phyloP scores from a whole-genome alignment of 306 rosid species.

The Medicago lupulina region DNA sequence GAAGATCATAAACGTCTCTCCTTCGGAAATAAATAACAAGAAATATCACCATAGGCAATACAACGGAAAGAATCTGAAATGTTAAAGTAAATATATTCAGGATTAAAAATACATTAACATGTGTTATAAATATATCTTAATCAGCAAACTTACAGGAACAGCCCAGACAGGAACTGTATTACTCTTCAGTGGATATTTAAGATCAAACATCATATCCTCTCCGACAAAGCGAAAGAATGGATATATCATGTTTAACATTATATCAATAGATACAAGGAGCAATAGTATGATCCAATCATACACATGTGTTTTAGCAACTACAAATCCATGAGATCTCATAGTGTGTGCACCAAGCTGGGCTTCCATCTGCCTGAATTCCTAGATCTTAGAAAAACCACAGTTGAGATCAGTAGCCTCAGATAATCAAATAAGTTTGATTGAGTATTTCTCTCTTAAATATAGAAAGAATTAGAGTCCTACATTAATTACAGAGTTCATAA shows the following conservation, averaged over 20 bases:
- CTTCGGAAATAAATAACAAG: constrained; percentile 69
- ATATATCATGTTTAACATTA: constrained; percentile 51
- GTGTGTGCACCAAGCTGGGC: constrained; percentile 77
- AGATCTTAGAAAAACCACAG: constrained; percentile 33
- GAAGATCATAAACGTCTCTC: constrained; percentile 89
- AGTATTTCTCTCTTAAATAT: too few relatives aligned
- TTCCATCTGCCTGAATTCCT: constrained; percentile 62
- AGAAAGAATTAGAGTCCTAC: too few relatives aligned
- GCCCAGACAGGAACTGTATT: constrained; percentile 88
- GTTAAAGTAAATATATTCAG: constrained; percentile 25
- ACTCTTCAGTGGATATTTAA: constrained; percentile 78
- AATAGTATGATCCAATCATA: constrained; percentile 88
- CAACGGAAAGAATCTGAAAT: constrained; percentile 66
- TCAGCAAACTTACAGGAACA: constrained; percentile 71
- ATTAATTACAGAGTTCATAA: too few relatives aligned
- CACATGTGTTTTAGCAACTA: constrained; percentile 67
- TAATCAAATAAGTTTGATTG: too few relatives aligned
- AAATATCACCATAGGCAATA: constrained; percentile 74
- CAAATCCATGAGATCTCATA: constrained; percentile 75
- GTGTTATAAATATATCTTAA: constrained; percentile 6
- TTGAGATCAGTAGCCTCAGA: constrained; percentile 3
- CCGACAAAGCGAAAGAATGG: constrained; percentile 94
- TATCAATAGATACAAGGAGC: constrained; percentile 61
- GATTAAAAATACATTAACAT: constrained; percentile 7
- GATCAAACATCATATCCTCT: constrained; percentile 88